Conservation (phyloP, 768 basidiomycete genomes). For the Agaricus bisporus region DNA sequence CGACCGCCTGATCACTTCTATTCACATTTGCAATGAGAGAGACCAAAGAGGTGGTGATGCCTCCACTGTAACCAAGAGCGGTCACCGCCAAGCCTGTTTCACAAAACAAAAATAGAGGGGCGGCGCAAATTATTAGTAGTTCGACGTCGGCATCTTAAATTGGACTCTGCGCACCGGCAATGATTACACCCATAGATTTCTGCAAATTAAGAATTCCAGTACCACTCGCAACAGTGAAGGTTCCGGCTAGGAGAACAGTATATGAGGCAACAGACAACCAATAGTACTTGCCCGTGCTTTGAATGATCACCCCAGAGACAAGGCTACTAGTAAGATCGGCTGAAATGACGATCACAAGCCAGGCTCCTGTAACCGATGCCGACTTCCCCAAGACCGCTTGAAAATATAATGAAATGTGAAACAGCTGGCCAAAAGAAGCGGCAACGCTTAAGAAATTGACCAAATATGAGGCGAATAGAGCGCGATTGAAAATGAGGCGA, state of each 20-base stretch:
- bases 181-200: slow-evolving; percentile 30
- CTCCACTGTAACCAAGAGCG: slow-evolving; percentile 26
- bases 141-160: background rate
- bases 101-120: background rate
- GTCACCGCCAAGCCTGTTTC: background rate
- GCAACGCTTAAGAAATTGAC: slow-evolving; percentile 52
- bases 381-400: slow-evolving; percentile 48
- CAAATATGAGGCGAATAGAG: slow-evolving; percentile 48
- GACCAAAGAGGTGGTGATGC: slow-evolving; percentile 51
- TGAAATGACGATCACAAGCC: slow-evolving; percentile 43
- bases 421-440: slow-evolving; percentile 37
- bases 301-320: slow-evolving; percentile 45
- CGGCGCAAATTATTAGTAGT: background rate
- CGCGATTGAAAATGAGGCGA: slow-evolving; percentile 42
- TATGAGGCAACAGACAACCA: slow-evolving; percentile 41
- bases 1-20: slow-evolving; percentile 54
- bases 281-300: slow-evolving; percentile 53
- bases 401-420: slow-evolving; percentile 51
- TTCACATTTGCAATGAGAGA: slow-evolving; percentile 60
- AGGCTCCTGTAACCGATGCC: slow-evolving; percentile 44
- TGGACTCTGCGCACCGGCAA: slow-evolving; percentile 27
- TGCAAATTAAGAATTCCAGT: slow-evolving; percentile 29
- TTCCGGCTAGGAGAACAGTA: slow-evolving; percentile 30
- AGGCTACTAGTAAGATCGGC: slow-evolving; percentile 44
- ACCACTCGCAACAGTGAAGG: slow-evolving; percentile 24